Conservation (phyloP, 202 grass and related monocot species). For the Saccharum hybrid region DNA sequence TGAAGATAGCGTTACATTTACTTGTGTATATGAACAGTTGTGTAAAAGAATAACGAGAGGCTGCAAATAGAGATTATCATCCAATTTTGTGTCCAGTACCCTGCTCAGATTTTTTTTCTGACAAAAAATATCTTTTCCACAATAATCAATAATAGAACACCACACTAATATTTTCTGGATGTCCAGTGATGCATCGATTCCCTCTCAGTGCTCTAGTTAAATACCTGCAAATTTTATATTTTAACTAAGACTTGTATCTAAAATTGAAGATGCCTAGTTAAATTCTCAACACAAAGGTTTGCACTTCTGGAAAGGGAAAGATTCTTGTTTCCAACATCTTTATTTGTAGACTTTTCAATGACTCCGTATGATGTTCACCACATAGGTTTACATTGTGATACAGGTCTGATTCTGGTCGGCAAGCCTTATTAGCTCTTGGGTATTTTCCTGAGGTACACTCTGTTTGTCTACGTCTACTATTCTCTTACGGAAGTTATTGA, state of each 20-base stretch:
- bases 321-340: constrained; percentile 33
- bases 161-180: background rate
- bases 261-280: constrained; percentile 17
- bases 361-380: constrained; percentile 21
- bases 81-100: constrained; percentile 14
- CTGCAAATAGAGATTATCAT: constrained; percentile 14
- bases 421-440: constrained; percentile 81
- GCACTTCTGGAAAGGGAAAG: background rate
- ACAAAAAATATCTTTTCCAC: background rate
- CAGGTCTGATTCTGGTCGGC: constrained; percentile 91
- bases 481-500: constrained; percentile 34
- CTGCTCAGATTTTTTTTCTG: background rate
- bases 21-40: constrained; percentile 23
- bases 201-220: background rate
- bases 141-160: constrained; percentile 8
- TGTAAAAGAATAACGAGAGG: constrained; percentile 26
- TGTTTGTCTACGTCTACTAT: constrained; percentile 36
- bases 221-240: constrained; percentile 34
- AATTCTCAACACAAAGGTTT: constrained; percentile 14
- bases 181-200: background rate
- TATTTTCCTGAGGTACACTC: constrained; percentile 83
- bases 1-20: constrained; percentile 19
- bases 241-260: constrained; percentile 19
- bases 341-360: constrained; percentile 17
- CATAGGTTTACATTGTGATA: constrained; percentile 43